Base-by-base conservation (phyloP, 768 basidiomycete genomes). In the Collybia sordida region DNA sequence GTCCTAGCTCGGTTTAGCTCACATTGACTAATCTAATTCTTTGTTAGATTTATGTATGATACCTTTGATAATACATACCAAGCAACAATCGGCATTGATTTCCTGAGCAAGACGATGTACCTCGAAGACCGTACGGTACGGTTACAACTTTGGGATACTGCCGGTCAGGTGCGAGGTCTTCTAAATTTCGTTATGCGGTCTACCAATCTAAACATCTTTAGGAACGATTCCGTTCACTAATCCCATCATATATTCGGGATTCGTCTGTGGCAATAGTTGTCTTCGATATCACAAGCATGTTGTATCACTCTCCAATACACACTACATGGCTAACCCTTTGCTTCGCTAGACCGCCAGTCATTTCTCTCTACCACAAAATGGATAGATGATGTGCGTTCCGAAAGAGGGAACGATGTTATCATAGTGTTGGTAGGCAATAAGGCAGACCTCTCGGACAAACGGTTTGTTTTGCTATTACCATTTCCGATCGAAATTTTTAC, bases 61-160 rank as follows among this genome's bases (percentile, higher is more conserved):
- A 98, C 97, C 0, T 99, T 99, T 69, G 97, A 99, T 78, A 98
- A 98, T 70, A 98, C 96, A 38, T 99, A 99, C 69, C 92, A 93
- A 66, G 93, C 93, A 17, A 96, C 93, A 8, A 96, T 96, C 64
- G 93, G 96, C 50, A 99, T 99, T 70, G 97, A 99, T 74, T 99
- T 99, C 68, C 76, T 99, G 71, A 96, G 93, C 74, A 99, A 99
- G 79, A 98, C 97, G 0, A 96, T 99, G 93, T 99, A 99, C 70
- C 80, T 98, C 50, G 97, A 99, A 65, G 97, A 99, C 73, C 80
- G 97, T 61, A 99, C 97, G 1, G 96, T 99, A 41, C 83, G 97
- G 64, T 72, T 99, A 70, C 97, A 99, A 65, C 74, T 99, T 14
- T 99, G 97, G 97, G 97, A 99, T 68, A 99, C 97, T 48, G 96